Evolutionary conservation across 176 grass and related monocot genomes (phyloP).

Genomic region (Elaeis guineensis): DNA sequence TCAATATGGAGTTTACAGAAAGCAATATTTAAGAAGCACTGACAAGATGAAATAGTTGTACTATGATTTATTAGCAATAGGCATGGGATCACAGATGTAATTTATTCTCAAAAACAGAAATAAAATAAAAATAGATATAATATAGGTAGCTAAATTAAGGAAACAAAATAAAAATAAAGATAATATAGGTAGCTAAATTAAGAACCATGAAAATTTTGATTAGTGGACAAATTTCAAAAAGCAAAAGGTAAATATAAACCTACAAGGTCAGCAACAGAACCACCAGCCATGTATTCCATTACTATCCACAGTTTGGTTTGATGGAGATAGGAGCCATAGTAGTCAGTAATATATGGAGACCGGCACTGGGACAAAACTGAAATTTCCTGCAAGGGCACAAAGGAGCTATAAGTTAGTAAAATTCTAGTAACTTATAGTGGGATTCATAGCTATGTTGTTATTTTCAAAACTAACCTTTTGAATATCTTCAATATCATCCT

Average conservation of each 20-base stretch:
- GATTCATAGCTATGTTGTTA: neutral
- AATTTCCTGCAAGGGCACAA: constrained; percentile 70
- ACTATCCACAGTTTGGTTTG: constrained; percentile 97
- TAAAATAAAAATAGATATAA: too few species aligned
- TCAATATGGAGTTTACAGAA: too few species aligned
- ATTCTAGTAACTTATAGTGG: too few species aligned
- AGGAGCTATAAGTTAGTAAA: neutral
- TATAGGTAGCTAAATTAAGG: neutral
- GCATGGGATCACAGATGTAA: too few species aligned
- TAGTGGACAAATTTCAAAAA: neutral
- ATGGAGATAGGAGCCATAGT: constrained; percentile 97
- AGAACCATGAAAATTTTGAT: neutral
- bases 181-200: neutral
- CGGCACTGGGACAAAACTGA: constrained; percentile 95
- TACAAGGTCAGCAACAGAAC: constrained; percentile 98
- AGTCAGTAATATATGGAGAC: constrained; percentile 98
- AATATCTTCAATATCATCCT: constrained; percentile 99
- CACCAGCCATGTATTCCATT: constrained; percentile 99
- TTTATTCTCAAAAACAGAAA: too few species aligned
- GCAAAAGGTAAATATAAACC: constrained; percentile 26
- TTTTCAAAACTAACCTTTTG: constrained; percentile 66
- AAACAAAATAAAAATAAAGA: neutral
- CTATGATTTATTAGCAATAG: too few species aligned
- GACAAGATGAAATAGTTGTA: too few species aligned
- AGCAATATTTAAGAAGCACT: too few species aligned